Evolutionary conservation across 2,329 filamentous ascomycete genomes (phyloP).

Genomic region (Cordyceps fumosorosea): DNA sequence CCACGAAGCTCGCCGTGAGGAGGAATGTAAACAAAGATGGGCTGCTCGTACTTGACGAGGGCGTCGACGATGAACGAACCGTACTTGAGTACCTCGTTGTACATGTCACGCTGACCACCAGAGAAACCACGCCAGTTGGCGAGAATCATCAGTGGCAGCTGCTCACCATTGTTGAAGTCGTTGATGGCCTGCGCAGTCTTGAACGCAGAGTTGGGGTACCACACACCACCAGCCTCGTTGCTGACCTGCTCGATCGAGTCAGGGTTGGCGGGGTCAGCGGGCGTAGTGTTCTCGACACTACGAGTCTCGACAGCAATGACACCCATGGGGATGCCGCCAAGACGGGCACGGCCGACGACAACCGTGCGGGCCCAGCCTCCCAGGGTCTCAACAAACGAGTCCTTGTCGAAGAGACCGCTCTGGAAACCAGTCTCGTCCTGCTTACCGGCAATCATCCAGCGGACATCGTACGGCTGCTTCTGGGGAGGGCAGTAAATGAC

Average conservation of each 20-base stretch:
- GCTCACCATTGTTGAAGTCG: conserved; percentile 98
- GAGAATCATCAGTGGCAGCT: conserved; percentile 96
- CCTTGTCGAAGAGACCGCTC: conserved; percentile 89
- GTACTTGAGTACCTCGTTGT: conserved; percentile 99
- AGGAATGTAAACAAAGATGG: conserved; percentile 98
- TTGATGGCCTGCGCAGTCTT: conserved; percentile 98
- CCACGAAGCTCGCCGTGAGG: conserved; percentile 94
- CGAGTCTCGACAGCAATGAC: conserved; percentile 96
- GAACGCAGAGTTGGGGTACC: conserved; percentile 99
- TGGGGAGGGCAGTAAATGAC: conserved; percentile 74
- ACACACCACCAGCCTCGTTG: conserved; percentile 95
- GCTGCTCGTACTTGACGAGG: conserved; percentile 96
- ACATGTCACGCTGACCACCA: conserved; percentile 98
- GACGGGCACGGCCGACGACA: conserved; percentile 89
- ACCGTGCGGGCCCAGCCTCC: conserved; percentile 97
- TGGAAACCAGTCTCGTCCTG: conserved; percentile 73
- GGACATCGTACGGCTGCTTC: conserved; percentile 85
- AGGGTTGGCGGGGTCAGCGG: conserved; percentile 94
- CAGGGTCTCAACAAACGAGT: conserved; percentile 93
- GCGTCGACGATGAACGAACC: conserved; percentile 98
- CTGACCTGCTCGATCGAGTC: conserved; percentile 95
- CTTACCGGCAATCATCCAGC: conserved; percentile 85
- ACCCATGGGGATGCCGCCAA: conserved; percentile 96
- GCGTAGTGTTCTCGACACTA: conserved; percentile 92
- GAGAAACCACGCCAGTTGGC: conserved; percentile 99